A percentile compares a stretch with the other conserved stretches of the same genome.
Evolutionary conservation across 257 asterid genomes (phyloP).

Genomic region (Thymus mandschuricus): DNA sequence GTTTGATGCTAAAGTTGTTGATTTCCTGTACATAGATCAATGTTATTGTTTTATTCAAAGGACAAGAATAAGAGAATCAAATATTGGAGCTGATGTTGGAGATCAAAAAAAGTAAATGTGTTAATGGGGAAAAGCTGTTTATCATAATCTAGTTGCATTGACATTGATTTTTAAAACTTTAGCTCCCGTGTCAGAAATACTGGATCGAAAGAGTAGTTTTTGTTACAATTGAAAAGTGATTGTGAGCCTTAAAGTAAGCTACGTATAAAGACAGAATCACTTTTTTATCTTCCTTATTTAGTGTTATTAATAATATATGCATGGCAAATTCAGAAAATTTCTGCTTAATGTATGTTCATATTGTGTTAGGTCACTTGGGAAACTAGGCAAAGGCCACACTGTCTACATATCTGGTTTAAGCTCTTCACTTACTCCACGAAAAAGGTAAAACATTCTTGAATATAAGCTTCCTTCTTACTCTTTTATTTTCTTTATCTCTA

Average conservation of each 20-base stretch:
- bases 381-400: conserved; percentile 73
- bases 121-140: not conserved
- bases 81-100: not conserved
- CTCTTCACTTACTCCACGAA: conserved; percentile 55
- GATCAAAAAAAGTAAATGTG: too few species aligned
- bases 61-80: not conserved
- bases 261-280: not conserved
- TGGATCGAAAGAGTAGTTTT: too few species aligned
- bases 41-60: not conserved
- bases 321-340: not conserved
- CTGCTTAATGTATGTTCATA: conserved; percentile 1
- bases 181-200: not conserved
- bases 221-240: too few species aligned
- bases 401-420: conserved; percentile 78
- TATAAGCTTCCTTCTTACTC: conserved; percentile 11
- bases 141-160: not conserved
- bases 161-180: not conserved
- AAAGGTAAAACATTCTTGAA: conserved; percentile 44
- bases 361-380: conserved; percentile 76
- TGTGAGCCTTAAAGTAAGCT: not conserved
- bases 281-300: not conserved
- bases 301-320: not conserved
- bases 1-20: not conserved
- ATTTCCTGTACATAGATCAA: not conserved
- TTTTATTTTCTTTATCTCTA: not conserved